phyloP scores from a whole-genome alignment of 495 filamentous ascomycete species.

The Zalerion maritima region DNA sequence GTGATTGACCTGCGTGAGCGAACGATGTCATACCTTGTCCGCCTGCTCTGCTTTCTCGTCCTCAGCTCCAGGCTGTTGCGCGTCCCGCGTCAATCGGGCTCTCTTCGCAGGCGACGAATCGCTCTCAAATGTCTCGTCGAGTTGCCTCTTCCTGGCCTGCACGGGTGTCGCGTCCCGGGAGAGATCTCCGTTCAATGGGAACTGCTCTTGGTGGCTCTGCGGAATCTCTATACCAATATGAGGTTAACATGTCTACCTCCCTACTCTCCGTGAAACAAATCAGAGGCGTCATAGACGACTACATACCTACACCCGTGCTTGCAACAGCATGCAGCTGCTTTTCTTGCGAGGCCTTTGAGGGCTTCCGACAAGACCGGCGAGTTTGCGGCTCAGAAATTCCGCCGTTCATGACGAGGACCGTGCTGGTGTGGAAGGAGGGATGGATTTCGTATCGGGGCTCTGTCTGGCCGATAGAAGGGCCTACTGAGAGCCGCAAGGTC shows the following conservation, averaged over 20 bases:
- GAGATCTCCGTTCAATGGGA: slow-evolving; percentile 5
- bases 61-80: too few relatives aligned
- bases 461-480: slow-evolving; percentile 8
- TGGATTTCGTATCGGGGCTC: slow-evolving; percentile 6
- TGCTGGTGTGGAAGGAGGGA: slow-evolving; percentile 4
- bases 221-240: slow-evolving; percentile 10
- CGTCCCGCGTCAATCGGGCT: slow-evolving; percentile 10
- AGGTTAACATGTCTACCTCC: slow-evolving; percentile 7
- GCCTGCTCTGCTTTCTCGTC: slow-evolving; percentile 5
- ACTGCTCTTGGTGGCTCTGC: slow-evolving; percentile 8
- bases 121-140: slow-evolving; percentile 9
- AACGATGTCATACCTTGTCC: slow-evolving; percentile 5
- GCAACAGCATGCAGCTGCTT: slow-evolving; percentile 9
- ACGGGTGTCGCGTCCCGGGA: slow-evolving; percentile 6
- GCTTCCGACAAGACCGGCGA: slow-evolving; percentile 5
- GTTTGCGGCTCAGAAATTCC: slow-evolving; percentile 9
- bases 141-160: slow-evolving; percentile 8
- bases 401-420: slow-evolving; percentile 9
- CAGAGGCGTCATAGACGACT: too few relatives aligned
- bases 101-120: slow-evolving; percentile 11
- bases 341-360: slow-evolving; percentile 10
- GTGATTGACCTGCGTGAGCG: slow-evolving; percentile 3
- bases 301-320: slow-evolving; percentile 6
- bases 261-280: slow-evolving; percentile 1
- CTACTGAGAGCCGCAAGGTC: slow-evolving; percentile 5